These are phyloP conservation scores for Huntiella abstrusa DNA, from an alignment of 2,329 filamentous ascomycete genomes.

Conservation along the genomic window DNA sequence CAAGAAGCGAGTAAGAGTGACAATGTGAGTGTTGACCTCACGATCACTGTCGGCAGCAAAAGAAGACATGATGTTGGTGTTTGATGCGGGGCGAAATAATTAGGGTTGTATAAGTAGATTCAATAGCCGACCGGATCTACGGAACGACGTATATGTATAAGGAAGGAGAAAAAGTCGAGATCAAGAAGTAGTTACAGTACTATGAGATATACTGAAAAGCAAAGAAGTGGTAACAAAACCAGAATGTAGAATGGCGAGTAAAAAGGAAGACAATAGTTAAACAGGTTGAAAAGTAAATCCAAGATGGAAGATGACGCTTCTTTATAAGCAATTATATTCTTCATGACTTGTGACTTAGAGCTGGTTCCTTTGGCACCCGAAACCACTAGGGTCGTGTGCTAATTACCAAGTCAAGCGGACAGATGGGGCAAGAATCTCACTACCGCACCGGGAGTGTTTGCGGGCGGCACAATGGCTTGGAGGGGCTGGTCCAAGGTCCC, in stretches of 20 bases:
- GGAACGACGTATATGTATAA: too few species aligned
- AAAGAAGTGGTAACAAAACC: not conserved
- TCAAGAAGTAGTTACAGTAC: too few species aligned
- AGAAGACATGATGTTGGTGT: conserved; percentile 3
- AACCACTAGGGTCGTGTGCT: not conserved
- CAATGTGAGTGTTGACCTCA: conserved; percentile 85
- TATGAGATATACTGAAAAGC: too few species aligned
- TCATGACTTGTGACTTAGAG: not conserved
- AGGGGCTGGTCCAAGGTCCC: too few species aligned
- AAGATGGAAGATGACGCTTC: not conserved
- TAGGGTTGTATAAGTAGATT: not conserved
- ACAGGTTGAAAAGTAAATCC: not conserved
- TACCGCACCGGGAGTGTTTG: too few species aligned
- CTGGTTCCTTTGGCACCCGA: not conserved
- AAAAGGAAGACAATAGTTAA: not conserved
- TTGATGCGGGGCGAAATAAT: not conserved
- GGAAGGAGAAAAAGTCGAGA: too few species aligned
- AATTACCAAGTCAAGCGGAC: too few species aligned
- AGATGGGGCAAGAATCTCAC: too few species aligned
- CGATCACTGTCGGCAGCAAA: conserved; percentile 25
- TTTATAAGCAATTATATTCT: not conserved
- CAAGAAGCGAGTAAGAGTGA: conserved; percentile 86
- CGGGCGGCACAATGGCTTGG: too few species aligned
- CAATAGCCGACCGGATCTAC: too few species aligned
- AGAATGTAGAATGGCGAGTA: not conserved